Evolutionary conservation across 192 early-diverging fungal genomes (phyloP), one percentile per base, ranked within the genome.

Genomic region (Coemansia aciculifera): DNA sequence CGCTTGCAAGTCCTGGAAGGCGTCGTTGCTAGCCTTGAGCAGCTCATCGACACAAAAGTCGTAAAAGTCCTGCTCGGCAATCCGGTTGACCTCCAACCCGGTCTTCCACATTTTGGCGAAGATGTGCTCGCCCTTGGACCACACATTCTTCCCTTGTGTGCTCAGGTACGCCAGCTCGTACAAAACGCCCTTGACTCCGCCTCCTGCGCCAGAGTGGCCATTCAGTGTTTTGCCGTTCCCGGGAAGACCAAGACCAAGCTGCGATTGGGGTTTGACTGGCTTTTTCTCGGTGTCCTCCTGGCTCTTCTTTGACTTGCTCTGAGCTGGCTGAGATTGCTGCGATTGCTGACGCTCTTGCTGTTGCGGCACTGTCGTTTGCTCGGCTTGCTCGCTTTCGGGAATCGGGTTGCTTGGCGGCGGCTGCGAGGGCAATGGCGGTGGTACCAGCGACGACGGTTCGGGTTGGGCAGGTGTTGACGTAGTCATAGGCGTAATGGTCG

Each of bases 31-130:
- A 36, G 72, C 72, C 66, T 83, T 83, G 67, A 83, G 72, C 49
- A 83, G 72, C 69, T 83, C 80, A 59, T 83, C 80, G 11, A 83
- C 80, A 44, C 80, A 83, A 67, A 72, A 83, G 72, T 83, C 80
- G 61, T 77, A 83, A 68, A 83, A 83, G 62, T 83, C 80, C 61
- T 83, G 80, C 69, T 83, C 80, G 17, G 80, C 80, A 52, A 83
- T 77, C 1, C 80, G 80, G 48, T 71, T 83, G 62, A 83, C 74
- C 38, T 83, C 80, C 59, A 83, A 64, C 31, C 80, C 80, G 0
- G 72, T 63, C 66, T 72, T 74, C 32, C 59, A 48, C 80, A 83
- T 77, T 40, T 76, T 73, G 32, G 62, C 64, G 60, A 83, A 72
- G 24, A 83, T 71, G 36, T 71, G 68, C 61, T 83, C 80, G 59